Evolutionary conservation across 2,329 filamentous ascomycete species (phyloP).

Genomic region (Verticillium dahliae): DNA sequence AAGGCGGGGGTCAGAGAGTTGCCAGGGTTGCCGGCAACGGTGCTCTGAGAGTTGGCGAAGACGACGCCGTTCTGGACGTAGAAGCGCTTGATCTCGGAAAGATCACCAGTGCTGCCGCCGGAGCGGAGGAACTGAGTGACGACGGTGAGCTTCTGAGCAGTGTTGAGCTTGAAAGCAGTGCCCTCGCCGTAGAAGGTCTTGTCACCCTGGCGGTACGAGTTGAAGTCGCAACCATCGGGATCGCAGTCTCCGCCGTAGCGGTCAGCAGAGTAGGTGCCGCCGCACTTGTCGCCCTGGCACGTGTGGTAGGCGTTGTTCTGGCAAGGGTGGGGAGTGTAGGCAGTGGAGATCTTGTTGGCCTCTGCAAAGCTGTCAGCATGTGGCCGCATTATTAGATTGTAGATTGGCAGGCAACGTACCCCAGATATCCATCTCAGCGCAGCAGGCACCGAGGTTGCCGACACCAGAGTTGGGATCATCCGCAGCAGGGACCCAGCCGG

Average conservation of each 20-base stretch:
- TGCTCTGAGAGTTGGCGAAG: conserved; percentile 44
- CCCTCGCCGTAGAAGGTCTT: conserved; percentile 54
- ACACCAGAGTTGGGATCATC: conserved; percentile 49
- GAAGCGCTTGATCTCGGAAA: conserved; percentile 56
- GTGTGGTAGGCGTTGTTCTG: conserved; percentile 37
- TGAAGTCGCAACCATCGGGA: conserved; percentile 66
- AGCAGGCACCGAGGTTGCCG: conserved; percentile 49
- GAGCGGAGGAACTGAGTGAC: conserved; percentile 55
- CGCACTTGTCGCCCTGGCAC: conserved; percentile 45
- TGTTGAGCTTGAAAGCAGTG: conserved; percentile 50
- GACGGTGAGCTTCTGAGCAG: conserved; percentile 54
- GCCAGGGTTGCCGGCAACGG: conserved; percentile 28
- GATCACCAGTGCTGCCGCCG: conserved; percentile 35
- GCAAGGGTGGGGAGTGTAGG: conserved; percentile 62
- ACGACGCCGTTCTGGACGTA: conserved; percentile 58
- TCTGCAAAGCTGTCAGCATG: conserved; percentile 34
- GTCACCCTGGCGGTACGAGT: conserved; percentile 61
- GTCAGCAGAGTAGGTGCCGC: conserved; percentile 42
- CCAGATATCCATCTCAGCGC: conserved; percentile 57
- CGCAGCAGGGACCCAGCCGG: conserved; percentile 42
- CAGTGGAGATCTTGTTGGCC: conserved; percentile 59
- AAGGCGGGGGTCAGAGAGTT: conserved; percentile 49
- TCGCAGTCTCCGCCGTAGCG: conserved; percentile 60
- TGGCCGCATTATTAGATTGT: not conserved
- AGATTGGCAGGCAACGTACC: conserved; percentile 16